Evolutionary conservation across 129 eudicot genomes (phyloP), one percentile per base, ranked within the genome.

Genomic region (Cynara cardunculus): DNA sequence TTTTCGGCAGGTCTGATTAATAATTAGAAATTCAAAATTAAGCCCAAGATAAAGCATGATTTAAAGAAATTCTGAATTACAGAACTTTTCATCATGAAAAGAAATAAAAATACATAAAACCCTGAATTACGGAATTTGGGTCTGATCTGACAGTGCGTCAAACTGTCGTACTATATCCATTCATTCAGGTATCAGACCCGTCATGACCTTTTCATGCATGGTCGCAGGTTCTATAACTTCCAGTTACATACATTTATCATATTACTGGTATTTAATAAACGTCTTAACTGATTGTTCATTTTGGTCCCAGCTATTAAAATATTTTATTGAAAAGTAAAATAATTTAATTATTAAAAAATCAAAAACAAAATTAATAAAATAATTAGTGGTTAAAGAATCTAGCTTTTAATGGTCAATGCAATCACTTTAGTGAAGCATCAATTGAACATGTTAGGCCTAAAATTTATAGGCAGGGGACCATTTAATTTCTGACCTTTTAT

Each of bases 391-490:
- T 74, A 41, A 67, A 74, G 84, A 81, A 81, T 81, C 80, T 73
- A 31, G 66, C 69, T 74, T 81, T 34, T 31, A 64, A 34, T 80
- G 78, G 75, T 72, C 84, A 80, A 74, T 69, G 76, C 37, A 65
- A 69, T 62, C 75, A 70, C 76, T 74, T 46, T 71, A 64, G 82
- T 80, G 26, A 72, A 62, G 84, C 83, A 80, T 80, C 84, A 81
- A 70, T 44, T 79, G 14, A 70, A 79, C 83, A 79, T 81, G 84
- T 81, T 81, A 81, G 74, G 84, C 67, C 84, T 81, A 81, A 65
- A 81, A 32, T 72, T 72, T 73, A 35, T 80, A 81, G 84, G 68
- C 71, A 14, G 79, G 84, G 84, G 84, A 81, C 84, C 84, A 81
- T 72, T 81, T 73, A 79, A 30, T 70, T 79, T 79, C 71, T 53